Conservation (phyloP, 768 basidiomycete genomes). For the Hygrocybe punicea region DNA sequence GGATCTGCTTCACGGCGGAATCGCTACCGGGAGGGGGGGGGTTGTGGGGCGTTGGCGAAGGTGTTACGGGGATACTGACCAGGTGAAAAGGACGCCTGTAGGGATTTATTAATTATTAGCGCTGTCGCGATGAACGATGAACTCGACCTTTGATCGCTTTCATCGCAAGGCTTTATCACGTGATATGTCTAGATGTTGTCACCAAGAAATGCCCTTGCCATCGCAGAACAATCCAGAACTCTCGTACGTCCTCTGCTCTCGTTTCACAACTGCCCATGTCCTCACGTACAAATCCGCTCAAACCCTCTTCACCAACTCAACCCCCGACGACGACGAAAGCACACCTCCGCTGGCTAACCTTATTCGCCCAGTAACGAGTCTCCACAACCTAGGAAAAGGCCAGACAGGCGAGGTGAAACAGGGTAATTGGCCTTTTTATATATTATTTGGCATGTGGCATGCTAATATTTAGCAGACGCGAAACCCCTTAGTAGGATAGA, state of each 20-base stretch:
- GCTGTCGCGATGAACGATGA: too few species aligned
- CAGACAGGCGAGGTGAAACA: too few species aligned
- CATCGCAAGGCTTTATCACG: conserved; percentile 34
- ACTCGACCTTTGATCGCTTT: conserved; percentile 60
- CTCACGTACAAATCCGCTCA: neutral
- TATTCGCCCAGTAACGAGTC: too few species aligned
- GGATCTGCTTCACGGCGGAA: conserved; percentile 85
- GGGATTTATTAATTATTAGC: too few species aligned
- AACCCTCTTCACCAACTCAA: too few species aligned
- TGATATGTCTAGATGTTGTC: conserved; percentile 10
- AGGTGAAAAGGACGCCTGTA: conserved; percentile 63
- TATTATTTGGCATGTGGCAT: neutral
- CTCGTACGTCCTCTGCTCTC: conserved; percentile 16
- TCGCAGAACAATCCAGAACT: conserved; percentile 22
- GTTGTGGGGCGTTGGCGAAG: neutral
- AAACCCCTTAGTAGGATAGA: conserved; percentile 55
- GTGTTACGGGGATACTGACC: conserved; percentile 39
- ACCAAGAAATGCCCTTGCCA: conserved; percentile 38
- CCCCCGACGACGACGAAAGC: too few species aligned
- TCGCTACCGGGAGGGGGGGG: conserved; percentile 47
- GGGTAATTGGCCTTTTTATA: too few species aligned
- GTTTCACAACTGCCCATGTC: neutral
- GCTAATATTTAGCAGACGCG: conserved; percentile 2
- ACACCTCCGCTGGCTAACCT: too few species aligned
- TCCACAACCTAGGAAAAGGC: too few species aligned